These are phyloP conservation scores for Wickerhamiella australiensis DNA, from an alignment of 805 yeast genomes.

Conservation along the genomic window DNA sequence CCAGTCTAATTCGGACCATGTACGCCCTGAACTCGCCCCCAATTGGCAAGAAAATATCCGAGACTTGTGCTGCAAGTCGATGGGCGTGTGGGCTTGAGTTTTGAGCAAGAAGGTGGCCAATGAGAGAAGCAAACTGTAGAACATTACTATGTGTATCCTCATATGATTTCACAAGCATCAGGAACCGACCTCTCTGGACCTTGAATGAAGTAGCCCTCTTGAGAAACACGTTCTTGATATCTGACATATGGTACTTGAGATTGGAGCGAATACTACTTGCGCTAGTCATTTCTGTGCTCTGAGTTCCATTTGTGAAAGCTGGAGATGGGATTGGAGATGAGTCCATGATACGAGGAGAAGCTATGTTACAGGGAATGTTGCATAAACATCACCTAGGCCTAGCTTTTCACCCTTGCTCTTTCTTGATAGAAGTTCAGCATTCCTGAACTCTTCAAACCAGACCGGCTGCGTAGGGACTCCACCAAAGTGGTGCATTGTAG, in stretches of 20 bases:
- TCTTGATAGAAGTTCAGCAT: no score
- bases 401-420: no score
- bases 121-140: neutral
- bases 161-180: neutral
- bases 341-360: neutral
- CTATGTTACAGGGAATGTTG: neutral
- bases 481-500: no score
- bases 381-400: no score
- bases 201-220: neutral
- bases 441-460: no score
- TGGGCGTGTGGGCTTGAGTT: constrained; percentile 1
- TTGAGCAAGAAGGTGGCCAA: neutral
- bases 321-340: neutral
- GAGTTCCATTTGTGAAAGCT: neutral
- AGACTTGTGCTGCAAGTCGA: neutral
- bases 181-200: constrained; percentile 2
- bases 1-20: neutral
- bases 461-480: no score
- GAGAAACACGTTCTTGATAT: neutral
- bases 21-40: neutral
- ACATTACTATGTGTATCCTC: neutral
- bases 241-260: neutral
- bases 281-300: neutral
- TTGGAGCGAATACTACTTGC: neutral
- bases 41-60: neutral